Base-by-base conservation (phyloP, 345 rosid genomes). In the Acer campestre region DNA sequence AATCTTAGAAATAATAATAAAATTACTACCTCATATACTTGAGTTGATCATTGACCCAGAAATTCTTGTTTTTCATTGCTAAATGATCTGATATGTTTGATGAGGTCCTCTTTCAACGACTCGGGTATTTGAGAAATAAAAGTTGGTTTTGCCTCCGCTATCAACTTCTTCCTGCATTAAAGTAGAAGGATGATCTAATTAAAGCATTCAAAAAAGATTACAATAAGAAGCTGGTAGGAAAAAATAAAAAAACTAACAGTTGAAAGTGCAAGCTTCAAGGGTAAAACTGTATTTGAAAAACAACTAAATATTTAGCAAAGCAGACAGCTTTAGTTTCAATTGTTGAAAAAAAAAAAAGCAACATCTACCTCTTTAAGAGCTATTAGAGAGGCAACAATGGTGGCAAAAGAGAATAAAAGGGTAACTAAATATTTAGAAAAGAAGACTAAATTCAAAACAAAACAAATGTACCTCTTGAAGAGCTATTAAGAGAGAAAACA, bases 101-200 rank as follows among this genome's bases (percentile, higher is more conserved):
- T 83, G 11, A 94, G 86, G 62, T 88, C 86, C 80, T 90, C 92
- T 84, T 90, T 97, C 82, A 97, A 74, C 23, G 90, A 82, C 65
- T 89, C 91, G 0, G 99, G 98, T 61, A 97, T 87, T 80, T 89
- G 82, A 5, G 91, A 77, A 73, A 80, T 85, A 63, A 88, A 88
- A 22, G 81, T 80, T 70, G 85, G 38, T 82, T 84, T 90, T 81
- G 92, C 96, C 78, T 92, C 93, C 67, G 80, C 85, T 27, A 90
- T 87, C 89, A 97, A 80, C 84, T 70, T 74, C 82, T 86, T 88
- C 93, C 98, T 94, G 90, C 86, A 86, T 65, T 46, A 4, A 23
- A 35, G 31, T 44, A 6, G 12, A 59, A 1, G 53, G 23, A 73
- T 35, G 38, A 71, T 59, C 42, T 27, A 3, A 64, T 12, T 35